Base-by-base conservation (phyloP, 352 stramenopile genomes). In the Pythium rhizo-oryzae region DNA sequence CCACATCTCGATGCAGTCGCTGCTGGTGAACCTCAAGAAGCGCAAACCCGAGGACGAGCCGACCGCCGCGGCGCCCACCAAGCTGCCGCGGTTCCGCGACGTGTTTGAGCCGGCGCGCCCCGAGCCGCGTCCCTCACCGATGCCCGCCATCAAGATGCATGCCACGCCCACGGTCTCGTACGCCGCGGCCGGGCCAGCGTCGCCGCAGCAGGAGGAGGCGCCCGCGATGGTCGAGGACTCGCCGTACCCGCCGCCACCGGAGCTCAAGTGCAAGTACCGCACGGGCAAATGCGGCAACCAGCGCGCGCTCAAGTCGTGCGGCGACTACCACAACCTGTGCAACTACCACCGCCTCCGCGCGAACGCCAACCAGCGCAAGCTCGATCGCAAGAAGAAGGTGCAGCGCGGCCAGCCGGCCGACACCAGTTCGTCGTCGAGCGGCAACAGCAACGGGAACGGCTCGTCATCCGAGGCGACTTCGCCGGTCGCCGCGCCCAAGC, bases 301-400 rank as follows among this genome's bases (percentile, higher is more conserved):
- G 46, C 79, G 85, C 6, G 85, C 85, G 35, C 78, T 92, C 63
- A 94, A 94, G 72, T 89, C 79, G 23, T 89, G 84, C 43, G 85
- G 85, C 33, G 84, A 91, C 62, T 88, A 92, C 72, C 83, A 92
- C 73, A 94, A 92, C 54, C 63, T 94, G 65, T 94, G 85, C 78
- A 91, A 91, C 69, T 89, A 91, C 68, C 85, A 94, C 66, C 84
- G 85, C 41, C 78, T 92, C 44, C 79, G 84, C 8, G 85, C 85
- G 35, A 92, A 94, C 55, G 85, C 82, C 19, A 94, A 92, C 71
- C 85, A 94, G 73, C 82, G 85, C 44, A 94, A 94, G 59, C 67
- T 94, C 13, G 85, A 94, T 71, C 82, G 84, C 61, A 94, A 92
- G 82, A 94, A 92, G 71, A 93, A 89, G 62, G 80, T 83, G 62